Evolutionary conservation across 1,284 basidiomycete species (phyloP), one percentile per base, ranked within the genome.

Genomic region (Irpex sp.): DNA sequence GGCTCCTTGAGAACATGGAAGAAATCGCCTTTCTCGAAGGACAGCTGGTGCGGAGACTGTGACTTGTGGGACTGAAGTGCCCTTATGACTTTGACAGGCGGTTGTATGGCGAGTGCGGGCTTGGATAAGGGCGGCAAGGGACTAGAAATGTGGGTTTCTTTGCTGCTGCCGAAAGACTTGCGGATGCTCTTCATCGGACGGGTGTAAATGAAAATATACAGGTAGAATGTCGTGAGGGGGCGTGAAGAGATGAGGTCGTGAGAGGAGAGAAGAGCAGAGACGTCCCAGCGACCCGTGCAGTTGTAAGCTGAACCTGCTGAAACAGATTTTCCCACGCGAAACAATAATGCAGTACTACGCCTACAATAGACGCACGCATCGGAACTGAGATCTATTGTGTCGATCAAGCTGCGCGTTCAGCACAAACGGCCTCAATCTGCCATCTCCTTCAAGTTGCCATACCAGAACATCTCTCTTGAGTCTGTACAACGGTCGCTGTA

Each of bases 51-150:
- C 0, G 95, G 93, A 0, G 89, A 86, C 61, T 84, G 82, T 1
- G 93, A 87, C 51, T 83, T 78, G 78, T 95, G 89, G 19, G 83
- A 75, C 31, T 83, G 76, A 66, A 92, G 81, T 4, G 97, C 96
- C 63, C 93, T 90, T 71, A 99, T 97, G 72, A 98, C 96, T 75
- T 95, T 97, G 78, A 97, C 93, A 0, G 97, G 95, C 1, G 95
- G 95, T 4, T 88, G 77, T 63, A 93, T 86, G 55, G 89, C 83
- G 17, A 85, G 77, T 9, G 21, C 33, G 2, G 91, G 88, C 70
- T 89, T 89, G 55, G 87, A 87, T 37, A 93, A 78, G 46, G 85
- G 68, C 31, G 88, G 85, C 55, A 87, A 76, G 6, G 88, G 88
- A 0, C 86, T 89, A 51, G 88, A 89, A 57, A 90, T 90, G 69